Percentiles rank a stretch among this genome's conserved stretches.
These are phyloP conservation scores for Trichoderma citrinoviride DNA, from an alignment of 2,329 filamentous ascomycete species.

Conservation along the genomic window DNA sequence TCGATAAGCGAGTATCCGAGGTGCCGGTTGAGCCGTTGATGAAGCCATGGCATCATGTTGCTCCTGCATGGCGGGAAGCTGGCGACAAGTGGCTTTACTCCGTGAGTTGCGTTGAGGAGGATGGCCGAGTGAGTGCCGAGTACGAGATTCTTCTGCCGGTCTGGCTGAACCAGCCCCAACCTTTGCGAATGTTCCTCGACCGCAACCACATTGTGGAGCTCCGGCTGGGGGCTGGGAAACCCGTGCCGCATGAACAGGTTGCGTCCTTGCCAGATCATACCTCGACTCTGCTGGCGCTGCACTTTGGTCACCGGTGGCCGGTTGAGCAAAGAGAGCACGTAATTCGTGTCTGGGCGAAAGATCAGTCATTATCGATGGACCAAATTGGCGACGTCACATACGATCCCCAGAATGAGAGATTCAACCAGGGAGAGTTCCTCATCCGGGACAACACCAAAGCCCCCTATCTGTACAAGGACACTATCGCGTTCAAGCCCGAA, in stretches of 20 bases:
- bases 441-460: constrained; percentile 38
- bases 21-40: constrained; percentile 39
- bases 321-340: constrained; percentile 42
- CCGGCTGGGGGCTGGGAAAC: constrained; percentile 24
- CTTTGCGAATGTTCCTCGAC: constrained; percentile 44
- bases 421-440: constrained; percentile 32
- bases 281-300: constrained; percentile 43
- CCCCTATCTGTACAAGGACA: constrained; percentile 44
- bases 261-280: constrained; percentile 43
- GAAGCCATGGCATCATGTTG: constrained; percentile 48
- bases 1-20: constrained; percentile 39
- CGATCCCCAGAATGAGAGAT: constrained; percentile 27
- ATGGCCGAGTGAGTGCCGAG: constrained; percentile 33
- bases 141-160: constrained; percentile 47
- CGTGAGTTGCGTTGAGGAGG: constrained; percentile 37
- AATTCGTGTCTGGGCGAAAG: constrained; percentile 40
- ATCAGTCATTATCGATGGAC: constrained; percentile 28
- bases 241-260: constrained; percentile 26
- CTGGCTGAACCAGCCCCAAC: constrained; percentile 37
- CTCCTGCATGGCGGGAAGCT: constrained; percentile 43
- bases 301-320: constrained; percentile 48
- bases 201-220: constrained; percentile 36
- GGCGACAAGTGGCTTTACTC: constrained; percentile 29
- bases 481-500: constrained; percentile 46
- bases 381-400: constrained; percentile 35